Evolutionary conservation across 495 filamentous ascomycete species (phyloP), one percentile per base, ranked within the genome.

Genomic region (Xylaria cubensis): DNA sequence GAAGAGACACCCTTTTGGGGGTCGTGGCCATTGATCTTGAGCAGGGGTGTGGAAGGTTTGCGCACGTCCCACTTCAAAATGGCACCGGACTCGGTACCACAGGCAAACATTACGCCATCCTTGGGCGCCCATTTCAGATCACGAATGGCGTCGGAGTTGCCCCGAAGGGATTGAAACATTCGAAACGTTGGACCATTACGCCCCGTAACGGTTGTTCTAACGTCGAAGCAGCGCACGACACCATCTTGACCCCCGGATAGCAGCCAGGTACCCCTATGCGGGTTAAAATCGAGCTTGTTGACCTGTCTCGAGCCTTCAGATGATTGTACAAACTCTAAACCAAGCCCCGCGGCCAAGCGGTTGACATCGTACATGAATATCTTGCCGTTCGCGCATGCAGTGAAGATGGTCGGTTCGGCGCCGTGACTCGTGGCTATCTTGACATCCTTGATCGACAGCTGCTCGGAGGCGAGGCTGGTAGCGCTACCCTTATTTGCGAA

Each of bases 201-300:
- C 19, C 80, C 81, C 39, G 76, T 64, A 50, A 77, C 68, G 9
- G 84, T 82, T 15, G 77, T 73, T 68, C 83, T 82, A 34, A 88
- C 76, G 70, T 88, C 87, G 72, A 87, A 87, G 71, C 80, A 88
- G 65, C 93, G 92, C 61, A 97, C 92, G 17, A 92, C 93, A 67
- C 92, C 92, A 85, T 98, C 96, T 82, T 97, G 94, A 78, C 95
- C 95, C 32, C 93, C 96, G 4, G 94, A 97, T 32, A 98, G 85
- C 46, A 98, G 81, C 84, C 90, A 88, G 70, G 88, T 89, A 65
- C 91, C 90, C 72, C 88, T 84, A 77, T 93, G 91, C 2, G 96
- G 95, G 78, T 95, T 97, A 81, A 98, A 93, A 53, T 93, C 94
- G 48, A 99, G 85, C 73, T 90, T 90, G 81, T 99, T 95, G 69